A percentile compares a stretch with the other conserved stretches of the same genome.
Conservation (phyloP, 1,284 basidiomycete genomes). For the Boletus semigastroideus region DNA sequence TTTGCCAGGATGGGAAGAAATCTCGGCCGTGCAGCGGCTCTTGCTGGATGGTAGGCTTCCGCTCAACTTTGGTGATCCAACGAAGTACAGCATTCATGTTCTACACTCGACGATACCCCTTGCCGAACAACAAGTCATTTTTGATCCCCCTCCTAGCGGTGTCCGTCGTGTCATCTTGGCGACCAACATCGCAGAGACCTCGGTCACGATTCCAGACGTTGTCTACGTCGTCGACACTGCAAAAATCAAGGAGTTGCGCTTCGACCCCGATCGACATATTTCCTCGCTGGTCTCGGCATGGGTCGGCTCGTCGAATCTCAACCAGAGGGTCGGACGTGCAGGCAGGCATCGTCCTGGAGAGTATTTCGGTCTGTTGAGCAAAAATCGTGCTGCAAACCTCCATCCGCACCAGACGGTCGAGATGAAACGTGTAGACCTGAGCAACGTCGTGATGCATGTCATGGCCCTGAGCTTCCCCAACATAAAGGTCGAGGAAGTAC, state of each 20-base stretch:
- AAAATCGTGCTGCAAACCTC: constrained; percentile 61
- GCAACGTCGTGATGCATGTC: constrained; percentile 94
- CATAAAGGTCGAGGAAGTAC: constrained; percentile 85
- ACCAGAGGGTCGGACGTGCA: constrained; percentile 92
- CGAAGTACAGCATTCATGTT: constrained; percentile 77
- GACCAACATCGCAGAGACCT: constrained; percentile 97
- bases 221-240: constrained; percentile 93
- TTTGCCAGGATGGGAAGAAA: constrained; percentile 92
- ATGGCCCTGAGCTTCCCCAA: constrained; percentile 94
- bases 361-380: constrained; percentile 86
- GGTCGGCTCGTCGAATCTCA: constrained; percentile 92
- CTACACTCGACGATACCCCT: constrained; percentile 92
- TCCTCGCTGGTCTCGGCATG: constrained; percentile 87
- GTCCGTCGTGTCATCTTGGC: constrained; percentile 88
- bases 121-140: constrained; percentile 88
- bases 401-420: constrained; percentile 90
- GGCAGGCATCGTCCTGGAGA: constrained; percentile 91
- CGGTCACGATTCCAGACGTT: constrained; percentile 94
- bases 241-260: constrained; percentile 91
- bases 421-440: constrained; percentile 93
- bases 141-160: constrained; percentile 75
- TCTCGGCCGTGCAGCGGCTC: constrained; percentile 73
- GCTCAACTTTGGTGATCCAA: constrained; percentile 59
- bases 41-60: constrained; percentile 63
- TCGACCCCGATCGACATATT: constrained; percentile 87